phyloP scores from a whole-genome alignment of 805 yeast genomes.

The Blastobotrys attinorum region DNA sequence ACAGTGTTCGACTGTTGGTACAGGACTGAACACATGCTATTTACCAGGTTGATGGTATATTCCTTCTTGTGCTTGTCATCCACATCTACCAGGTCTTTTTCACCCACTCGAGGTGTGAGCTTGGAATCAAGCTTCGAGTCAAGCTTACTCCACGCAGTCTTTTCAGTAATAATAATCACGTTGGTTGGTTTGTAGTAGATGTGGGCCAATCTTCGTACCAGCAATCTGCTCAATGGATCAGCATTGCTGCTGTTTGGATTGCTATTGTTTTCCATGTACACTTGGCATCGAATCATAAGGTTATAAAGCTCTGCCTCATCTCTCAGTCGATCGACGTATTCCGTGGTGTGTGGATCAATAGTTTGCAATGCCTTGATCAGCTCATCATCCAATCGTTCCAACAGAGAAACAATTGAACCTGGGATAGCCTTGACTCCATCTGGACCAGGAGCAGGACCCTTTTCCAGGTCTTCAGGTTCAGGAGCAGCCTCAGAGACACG shows the following conservation, averaged over 20 bases:
- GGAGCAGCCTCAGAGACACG: conserved; percentile 78
- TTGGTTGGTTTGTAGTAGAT: conserved; percentile 84
- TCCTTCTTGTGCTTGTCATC: no score
- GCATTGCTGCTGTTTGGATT: conserved; percentile 36
- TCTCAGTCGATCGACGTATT: conserved; percentile 81
- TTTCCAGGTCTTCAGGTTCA: conserved; percentile 65
- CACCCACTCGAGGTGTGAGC: conserved; percentile 30
- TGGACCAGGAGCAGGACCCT: conserved; percentile 47
- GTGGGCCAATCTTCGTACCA: conserved; percentile 82
- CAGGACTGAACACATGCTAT: conserved; percentile 55
- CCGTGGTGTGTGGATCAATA: conserved; percentile 92
- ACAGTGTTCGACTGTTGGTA: conserved; percentile 58
- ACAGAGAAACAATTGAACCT: conserved; percentile 79
- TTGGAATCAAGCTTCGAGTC: conserved; percentile 25
- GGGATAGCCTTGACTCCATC: conserved; percentile 66
- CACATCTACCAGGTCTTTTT: conserved; percentile 19
- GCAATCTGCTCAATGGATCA: conserved; percentile 56
- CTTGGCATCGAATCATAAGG: conserved; percentile 74
- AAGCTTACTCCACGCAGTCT: conserved; percentile 61
- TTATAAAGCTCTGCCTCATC: conserved; percentile 76
- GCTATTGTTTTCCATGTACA: conserved; percentile 61
- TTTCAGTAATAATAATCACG: conserved; percentile 62
- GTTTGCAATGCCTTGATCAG: conserved; percentile 78
- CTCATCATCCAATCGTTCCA: conserved; percentile 94
- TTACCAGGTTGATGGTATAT: conserved; percentile 51